These are phyloP conservation scores for Pseudognaphalium luteoalbum DNA, from an alignment of 129 eudicot genomes.

Conservation along the genomic window DNA sequence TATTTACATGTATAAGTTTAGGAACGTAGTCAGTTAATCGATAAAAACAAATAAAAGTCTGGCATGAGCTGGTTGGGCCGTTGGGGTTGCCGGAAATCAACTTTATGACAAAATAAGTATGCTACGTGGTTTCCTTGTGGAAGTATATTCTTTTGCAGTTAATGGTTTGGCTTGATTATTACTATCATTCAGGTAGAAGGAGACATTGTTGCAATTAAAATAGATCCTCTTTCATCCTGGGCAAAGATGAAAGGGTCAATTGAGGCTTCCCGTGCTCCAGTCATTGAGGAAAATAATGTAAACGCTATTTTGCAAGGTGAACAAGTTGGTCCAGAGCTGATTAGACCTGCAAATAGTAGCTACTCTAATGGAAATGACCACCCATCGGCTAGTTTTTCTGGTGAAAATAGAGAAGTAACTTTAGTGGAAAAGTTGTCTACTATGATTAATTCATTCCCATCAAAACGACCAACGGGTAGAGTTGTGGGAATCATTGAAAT, in stretches of 20 bases:
- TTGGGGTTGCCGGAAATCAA: not conserved
- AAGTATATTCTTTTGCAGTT: not conserved
- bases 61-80: too few species aligned
- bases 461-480: constrained; percentile 86
- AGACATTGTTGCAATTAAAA: constrained; percentile 67
- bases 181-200: constrained; percentile 62
- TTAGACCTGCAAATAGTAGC: constrained; percentile 30
- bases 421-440: constrained; percentile 54
- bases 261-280: constrained; percentile 32
- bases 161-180: constrained; percentile 16
- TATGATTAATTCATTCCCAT: constrained; percentile 41
- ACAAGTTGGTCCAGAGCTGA: constrained; percentile 21
- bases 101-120: not conserved
- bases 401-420: constrained; percentile 31
- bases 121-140: not conserved
- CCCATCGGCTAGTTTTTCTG: constrained; percentile 27
- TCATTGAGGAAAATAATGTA: constrained; percentile 21
- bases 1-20: not conserved
- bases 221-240: constrained; percentile 72
- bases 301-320: constrained; percentile 27
- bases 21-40: not conserved
- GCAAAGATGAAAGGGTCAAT: constrained; percentile 72
- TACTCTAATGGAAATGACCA: constrained; percentile 24
- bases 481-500: constrained; percentile 75
- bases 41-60: not conserved